phyloP scores from a whole-genome alignment of 495 filamentous ascomycete species.

The Trichoderma parareesei region DNA sequence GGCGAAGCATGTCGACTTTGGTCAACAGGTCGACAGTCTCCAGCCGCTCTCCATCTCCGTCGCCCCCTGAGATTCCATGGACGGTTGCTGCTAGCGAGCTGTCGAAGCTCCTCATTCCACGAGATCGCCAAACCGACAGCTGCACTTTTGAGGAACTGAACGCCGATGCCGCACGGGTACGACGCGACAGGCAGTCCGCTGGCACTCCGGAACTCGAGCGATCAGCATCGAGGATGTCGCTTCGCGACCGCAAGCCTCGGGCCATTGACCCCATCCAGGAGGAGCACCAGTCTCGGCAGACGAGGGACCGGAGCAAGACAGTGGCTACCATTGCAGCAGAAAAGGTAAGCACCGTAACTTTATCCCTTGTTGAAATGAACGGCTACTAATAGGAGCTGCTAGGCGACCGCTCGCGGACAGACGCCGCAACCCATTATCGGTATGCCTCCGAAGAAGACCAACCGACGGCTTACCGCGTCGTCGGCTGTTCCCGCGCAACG shows the following conservation, averaged over 20 bases:
- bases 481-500: conserved; percentile 20
- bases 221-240: conserved; percentile 55
- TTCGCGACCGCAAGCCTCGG: conserved; percentile 61
- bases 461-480: conserved; percentile 34
- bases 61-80: conserved; percentile 76
- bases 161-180: conserved; percentile 50
- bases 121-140: conserved; percentile 59
- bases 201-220: conserved; percentile 20
- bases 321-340: conserved; percentile 47
- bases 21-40: conserved; percentile 19
- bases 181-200: conserved; percentile 53
- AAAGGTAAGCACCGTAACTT: conserved; percentile 26
- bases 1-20: conserved; percentile 34
- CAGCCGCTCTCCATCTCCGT: conserved; percentile 44
- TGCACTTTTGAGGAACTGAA: conserved; percentile 68
- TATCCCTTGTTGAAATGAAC: not conserved
- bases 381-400: conserved; percentile 3
- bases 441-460: conserved; percentile 14
- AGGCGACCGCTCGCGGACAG: conserved; percentile 30
- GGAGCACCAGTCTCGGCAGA: conserved; percentile 38
- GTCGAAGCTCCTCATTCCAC: conserved; percentile 73
- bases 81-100: conserved; percentile 71
- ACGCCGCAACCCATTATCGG: conserved; percentile 23
- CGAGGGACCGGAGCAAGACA: conserved; percentile 55
- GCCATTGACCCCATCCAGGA: conserved; percentile 35